Percentiles rank a stretch among this genome's conserved stretches.
phyloP scores from a whole-genome alignment of 2,329 filamentous ascomycete genomes.

The Aspergillus quadrilineatus region DNA sequence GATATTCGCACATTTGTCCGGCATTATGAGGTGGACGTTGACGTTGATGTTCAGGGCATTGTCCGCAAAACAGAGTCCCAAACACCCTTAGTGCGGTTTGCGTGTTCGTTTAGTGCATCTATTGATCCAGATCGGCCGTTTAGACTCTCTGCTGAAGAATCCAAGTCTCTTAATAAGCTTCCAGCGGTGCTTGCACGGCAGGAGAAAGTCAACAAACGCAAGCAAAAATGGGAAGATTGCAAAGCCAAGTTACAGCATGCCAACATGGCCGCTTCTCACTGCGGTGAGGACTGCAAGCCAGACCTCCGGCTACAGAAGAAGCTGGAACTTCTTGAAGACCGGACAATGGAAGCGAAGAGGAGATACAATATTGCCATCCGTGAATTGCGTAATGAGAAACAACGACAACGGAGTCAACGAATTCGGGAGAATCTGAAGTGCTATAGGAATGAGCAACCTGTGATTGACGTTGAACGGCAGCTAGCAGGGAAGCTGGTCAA shows the following conservation, averaged over 20 bases:
- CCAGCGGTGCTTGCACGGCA: background rate
- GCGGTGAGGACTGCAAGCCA: background rate
- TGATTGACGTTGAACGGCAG: constrained; percentile 27
- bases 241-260: background rate
- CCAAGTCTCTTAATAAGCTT: background rate
- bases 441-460: constrained; percentile 31
- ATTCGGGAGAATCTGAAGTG: constrained; percentile 27
- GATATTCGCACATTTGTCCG: constrained; percentile 29
- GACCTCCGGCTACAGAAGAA: background rate
- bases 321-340: constrained; percentile 7
- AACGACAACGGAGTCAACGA: constrained; percentile 19
- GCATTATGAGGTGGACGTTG: constrained; percentile 12
- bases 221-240: background rate
- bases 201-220: background rate
- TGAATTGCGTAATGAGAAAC: constrained; percentile 23
- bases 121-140: background rate
- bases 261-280: background rate
- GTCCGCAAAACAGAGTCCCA: background rate
- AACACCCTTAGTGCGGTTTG: background rate
- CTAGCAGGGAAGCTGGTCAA: constrained; percentile 27
- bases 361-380: constrained; percentile 15
- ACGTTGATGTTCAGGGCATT: background rate
- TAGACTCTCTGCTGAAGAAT: background rate
- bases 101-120: background rate
- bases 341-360: constrained; percentile 6